Evolutionary conservation across 2,329 filamentous ascomycete genomes (phyloP).

Genomic region (Raffaelea albimanens): DNA sequence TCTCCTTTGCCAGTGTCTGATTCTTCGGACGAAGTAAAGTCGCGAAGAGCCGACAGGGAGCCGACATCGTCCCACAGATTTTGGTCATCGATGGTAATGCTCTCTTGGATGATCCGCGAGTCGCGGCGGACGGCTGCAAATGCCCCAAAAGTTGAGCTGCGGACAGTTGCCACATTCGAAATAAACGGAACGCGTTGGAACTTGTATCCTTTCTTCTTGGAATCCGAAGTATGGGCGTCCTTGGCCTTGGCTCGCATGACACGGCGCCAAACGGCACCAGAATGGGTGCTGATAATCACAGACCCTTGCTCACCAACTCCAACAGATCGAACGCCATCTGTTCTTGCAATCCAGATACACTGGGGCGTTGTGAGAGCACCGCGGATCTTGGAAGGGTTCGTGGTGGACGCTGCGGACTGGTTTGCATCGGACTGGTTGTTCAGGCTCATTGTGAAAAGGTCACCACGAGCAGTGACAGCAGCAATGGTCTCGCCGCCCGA

Average conservation of each 20-base stretch:
- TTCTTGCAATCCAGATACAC: slow-evolving; percentile 81
- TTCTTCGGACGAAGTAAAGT: slow-evolving; percentile 40
- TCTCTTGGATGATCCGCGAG: slow-evolving; percentile 66
- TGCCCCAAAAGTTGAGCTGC: slow-evolving; percentile 81
- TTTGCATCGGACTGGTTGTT: slow-evolving; percentile 53
- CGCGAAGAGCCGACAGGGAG: slow-evolving; percentile 57
- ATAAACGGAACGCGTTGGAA: slow-evolving; percentile 85
- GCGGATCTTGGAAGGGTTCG: slow-evolving; percentile 84
- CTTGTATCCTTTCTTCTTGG: slow-evolving; percentile 80
- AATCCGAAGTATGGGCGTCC: slow-evolving; percentile 37
- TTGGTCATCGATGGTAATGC: slow-evolving; percentile 56
- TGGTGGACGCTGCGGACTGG: slow-evolving; percentile 62
- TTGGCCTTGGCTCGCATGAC: slow-evolving; percentile 77
- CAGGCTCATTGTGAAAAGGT: slow-evolving; percentile 78
- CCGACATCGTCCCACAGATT: slow-evolving; percentile 66
- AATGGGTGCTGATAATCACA: slow-evolving; percentile 86
- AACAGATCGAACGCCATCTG: slow-evolving; percentile 78
- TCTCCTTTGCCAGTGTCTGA: slow-evolving; percentile 28
- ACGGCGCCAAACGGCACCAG: slow-evolving; percentile 86
- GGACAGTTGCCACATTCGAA: slow-evolving; percentile 72
- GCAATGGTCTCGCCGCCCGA: slow-evolving; percentile 88
- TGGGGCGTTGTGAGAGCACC: slow-evolving; percentile 69
- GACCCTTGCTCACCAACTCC: slow-evolving; percentile 87
- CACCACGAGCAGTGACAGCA: slow-evolving; percentile 72
- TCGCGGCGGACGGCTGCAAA: slow-evolving; percentile 83